phyloP scores from a whole-genome alignment of 768 basidiomycete genomes.

The Butyriboletus loyo region DNA sequence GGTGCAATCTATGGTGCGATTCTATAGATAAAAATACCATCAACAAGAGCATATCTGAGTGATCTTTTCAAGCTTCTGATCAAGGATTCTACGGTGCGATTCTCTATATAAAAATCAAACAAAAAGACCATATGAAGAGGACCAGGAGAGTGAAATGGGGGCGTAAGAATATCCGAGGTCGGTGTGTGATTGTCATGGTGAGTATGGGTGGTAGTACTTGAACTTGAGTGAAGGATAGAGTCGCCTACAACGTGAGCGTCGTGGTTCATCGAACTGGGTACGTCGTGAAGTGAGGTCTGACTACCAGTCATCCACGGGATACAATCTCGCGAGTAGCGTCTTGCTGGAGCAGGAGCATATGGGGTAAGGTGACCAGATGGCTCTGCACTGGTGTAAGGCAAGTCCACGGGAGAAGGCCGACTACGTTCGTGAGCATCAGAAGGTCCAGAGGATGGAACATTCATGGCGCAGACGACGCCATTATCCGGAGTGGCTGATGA shows the following conservation, averaged over 20 bases:
- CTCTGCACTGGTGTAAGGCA: constrained; percentile 5
- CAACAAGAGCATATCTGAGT: no score
- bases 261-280: constrained; percentile 5
- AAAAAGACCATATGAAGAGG: no score
- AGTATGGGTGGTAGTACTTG: not conserved
- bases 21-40: no score
- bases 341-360: constrained; percentile 9
- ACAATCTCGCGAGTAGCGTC: constrained; percentile 5
- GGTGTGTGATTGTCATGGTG: not conserved
- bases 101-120: no score
- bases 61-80: no score
- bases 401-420: constrained; percentile 9
- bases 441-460: constrained; percentile 1
- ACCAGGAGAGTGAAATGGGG: not conserved
- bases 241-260: not conserved
- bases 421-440: constrained; percentile 1
- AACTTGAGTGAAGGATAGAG: constrained; percentile 1
- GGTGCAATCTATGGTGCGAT: no score
- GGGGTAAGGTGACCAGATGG: constrained; percentile 19
- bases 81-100: no score
- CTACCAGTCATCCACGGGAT: constrained; percentile 6
- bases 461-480: constrained; percentile 16
- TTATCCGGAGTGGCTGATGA: not conserved
- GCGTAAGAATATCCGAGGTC: not conserved
- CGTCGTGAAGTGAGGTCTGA: constrained; percentile 15